Evolutionary conservation across 2,329 filamentous ascomycete genomes (phyloP), one percentile per base, ranked within the genome.

Genomic region (Fusarium fracticaudum): DNA sequence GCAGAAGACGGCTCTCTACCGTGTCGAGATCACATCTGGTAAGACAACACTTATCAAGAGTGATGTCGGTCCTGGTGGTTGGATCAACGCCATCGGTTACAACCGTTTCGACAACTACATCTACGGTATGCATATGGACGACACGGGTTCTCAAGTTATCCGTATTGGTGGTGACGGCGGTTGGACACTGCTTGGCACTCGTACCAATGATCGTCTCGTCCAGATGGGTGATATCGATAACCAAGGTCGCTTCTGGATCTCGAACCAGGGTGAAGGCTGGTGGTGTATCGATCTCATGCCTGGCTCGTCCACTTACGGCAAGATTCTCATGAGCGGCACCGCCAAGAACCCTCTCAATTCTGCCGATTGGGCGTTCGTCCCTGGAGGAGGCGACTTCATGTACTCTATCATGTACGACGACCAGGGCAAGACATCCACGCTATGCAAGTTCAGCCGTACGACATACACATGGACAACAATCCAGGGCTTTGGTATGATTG

Each of bases 141-240:
- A 40, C 9, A 35, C 67, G 1, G 75, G 75, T 5, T 67, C 74
- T 9, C 75, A 77, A 48, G 50, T 78, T 15, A 77, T 78, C 47
- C 75, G 74, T 24, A 75, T 78, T 17, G 73, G 64, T 6, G 72
- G 60, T 14, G 72, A 77, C 24, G 76, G 76, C 29, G 54, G 58
- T n/a, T 76, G 63, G 38, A 72, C 72, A 17, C 35, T 76, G 4
- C 44, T 76, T 11, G 43, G 48, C 13, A 63, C 69, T 22, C 72
- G 74, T 24, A 65, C 74, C n/a, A 60, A 55, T 13, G 74, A 73
- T 43, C 63, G 51, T 11, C 47, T 38, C 26, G 44, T 77, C 50
- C 65, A 64, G n/a, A 74, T 77, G 69, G 76, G 76, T 38, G 76
- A 78, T 41, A 67, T 78, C 14, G 76, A 78, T 40, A 64, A 76